A percentile compares a stretch with the other conserved stretches of the same genome.
Conservation (phyloP, 495 filamentous ascomycete genomes). For the Bathelium albidoporum region DNA sequence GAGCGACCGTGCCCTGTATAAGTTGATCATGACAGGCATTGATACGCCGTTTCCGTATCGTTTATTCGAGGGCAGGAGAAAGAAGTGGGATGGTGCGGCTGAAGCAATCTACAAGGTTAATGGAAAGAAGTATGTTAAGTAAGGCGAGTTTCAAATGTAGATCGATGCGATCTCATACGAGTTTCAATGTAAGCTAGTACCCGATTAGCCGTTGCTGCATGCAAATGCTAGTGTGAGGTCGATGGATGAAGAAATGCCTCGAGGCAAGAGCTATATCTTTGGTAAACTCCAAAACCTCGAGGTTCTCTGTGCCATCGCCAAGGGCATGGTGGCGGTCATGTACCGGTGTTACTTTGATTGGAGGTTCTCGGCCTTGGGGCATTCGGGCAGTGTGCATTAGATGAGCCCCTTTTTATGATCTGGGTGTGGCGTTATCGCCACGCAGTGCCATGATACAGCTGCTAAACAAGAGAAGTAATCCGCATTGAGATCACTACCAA, state of each 20-base stretch:
- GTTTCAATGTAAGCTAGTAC: background rate
- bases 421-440: background rate
- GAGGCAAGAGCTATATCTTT: background rate
- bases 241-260: background rate
- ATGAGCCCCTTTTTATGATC: background rate
- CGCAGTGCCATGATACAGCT: background rate
- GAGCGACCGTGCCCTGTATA: constrained; percentile 8
- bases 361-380: background rate
- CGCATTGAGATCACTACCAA: background rate
- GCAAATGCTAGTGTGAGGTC: background rate
- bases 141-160: background rate
- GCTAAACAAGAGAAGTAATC: background rate
- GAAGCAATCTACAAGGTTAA: constrained; percentile 10
- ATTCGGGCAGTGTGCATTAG: background rate
- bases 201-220: background rate
- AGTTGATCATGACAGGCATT: constrained; percentile 9
- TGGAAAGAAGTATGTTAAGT: constrained; percentile 1
- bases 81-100: constrained; percentile 10
- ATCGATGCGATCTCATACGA: background rate
- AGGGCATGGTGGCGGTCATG: background rate
- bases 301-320: background rate
- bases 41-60: constrained; percentile 11
- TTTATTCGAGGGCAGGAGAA: constrained; percentile 12
- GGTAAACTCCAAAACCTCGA: background rate
- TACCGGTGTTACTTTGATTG: background rate